Conservation (phyloP, 257 asterid species). For the Plantago elongata region DNA sequence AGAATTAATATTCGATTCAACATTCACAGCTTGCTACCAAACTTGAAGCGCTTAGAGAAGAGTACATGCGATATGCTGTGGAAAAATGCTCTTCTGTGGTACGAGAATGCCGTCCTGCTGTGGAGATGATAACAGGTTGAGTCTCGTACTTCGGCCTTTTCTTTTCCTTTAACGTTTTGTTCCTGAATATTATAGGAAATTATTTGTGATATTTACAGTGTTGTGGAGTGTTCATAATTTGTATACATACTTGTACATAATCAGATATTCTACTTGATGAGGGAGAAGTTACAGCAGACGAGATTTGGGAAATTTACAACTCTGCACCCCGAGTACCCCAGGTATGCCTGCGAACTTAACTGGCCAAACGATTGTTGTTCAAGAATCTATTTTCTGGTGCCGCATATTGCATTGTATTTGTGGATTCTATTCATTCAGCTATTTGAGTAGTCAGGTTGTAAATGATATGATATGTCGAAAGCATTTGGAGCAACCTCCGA, state of each 20-base stretch:
- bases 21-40: slow-evolving; percentile 72
- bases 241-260: slow-evolving; percentile 24
- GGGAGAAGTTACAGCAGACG: slow-evolving; percentile 85
- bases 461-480: background rate
- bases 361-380: slow-evolving; percentile 10
- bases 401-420: background rate
- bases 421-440: background rate
- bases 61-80: slow-evolving; percentile 81
- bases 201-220: slow-evolving; percentile 11
- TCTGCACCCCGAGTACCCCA: slow-evolving; percentile 62
- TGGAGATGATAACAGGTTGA: slow-evolving; percentile 81
- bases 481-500: background rate
- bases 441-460: background rate
- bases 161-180: slow-evolving; percentile 2
- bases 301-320: slow-evolving; percentile 73
- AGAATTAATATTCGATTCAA: slow-evolving; percentile 11
- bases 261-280: slow-evolving; percentile 81
- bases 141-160: slow-evolving; percentile 19
- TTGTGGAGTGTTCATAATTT: slow-evolving; percentile 20
- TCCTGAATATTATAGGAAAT: slow-evolving; percentile 11
- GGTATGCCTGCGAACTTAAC: slow-evolving; percentile 39
- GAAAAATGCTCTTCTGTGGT: slow-evolving; percentile 70
- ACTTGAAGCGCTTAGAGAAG: slow-evolving; percentile 93
- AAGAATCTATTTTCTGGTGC: background rate
- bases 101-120: slow-evolving; percentile 66